Evolutionary conservation across 2,329 filamentous ascomycete genomes (phyloP), one percentile per base, ranked within the genome.

Genomic region (Lachnellula subtilissima): DNA sequence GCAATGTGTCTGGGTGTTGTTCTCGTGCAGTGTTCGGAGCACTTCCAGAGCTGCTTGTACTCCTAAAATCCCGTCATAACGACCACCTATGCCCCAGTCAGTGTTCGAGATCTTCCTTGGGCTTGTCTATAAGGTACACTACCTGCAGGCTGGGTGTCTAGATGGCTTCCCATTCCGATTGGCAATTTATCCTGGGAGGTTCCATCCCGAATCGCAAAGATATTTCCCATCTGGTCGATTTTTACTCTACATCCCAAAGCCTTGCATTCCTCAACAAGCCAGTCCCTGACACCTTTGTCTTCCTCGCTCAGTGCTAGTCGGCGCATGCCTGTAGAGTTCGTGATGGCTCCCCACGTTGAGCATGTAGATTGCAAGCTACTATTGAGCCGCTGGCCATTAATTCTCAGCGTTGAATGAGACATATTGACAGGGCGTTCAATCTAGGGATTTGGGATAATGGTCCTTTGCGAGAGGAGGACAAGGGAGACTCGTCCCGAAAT

Each of bases 11-110:
- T 87, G 79, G 1, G 87, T 74, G 23, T 80, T 76, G 60, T 85
- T 80, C 15, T 91, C 88, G 3, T 84, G 76, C 25, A 94, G 73
- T 0, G 83, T 78, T 58, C 78, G 80, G 19, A 93, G 74, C 69
- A 88, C 84, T 70, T 93, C 89, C 0, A 93, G 75, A 0, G 83
- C 89, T 0, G 88, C 82, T 15, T 81, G 76, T 2, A 93, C 80
- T 4, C 89, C 89, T 0, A 93, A 71, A 25, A 93, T 90, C 0
- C 89, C 89, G 65, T 91, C 88, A 58, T 91, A 91, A n/a, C 87
- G 73, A 0, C 86, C 61, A 8, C 62, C 59, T 61, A 40, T 15
- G 14, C 17, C 11, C 7, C 4, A 7, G 48, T 58, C 28, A 61
- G 43, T 17, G 32, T 19, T 32, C 35, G 9, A 12, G 28, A 32